Percentiles rank a stretch among this genome's conserved stretches.
Conservation (phyloP, 352 stramenopile species). For the Albugo candida region DNA sequence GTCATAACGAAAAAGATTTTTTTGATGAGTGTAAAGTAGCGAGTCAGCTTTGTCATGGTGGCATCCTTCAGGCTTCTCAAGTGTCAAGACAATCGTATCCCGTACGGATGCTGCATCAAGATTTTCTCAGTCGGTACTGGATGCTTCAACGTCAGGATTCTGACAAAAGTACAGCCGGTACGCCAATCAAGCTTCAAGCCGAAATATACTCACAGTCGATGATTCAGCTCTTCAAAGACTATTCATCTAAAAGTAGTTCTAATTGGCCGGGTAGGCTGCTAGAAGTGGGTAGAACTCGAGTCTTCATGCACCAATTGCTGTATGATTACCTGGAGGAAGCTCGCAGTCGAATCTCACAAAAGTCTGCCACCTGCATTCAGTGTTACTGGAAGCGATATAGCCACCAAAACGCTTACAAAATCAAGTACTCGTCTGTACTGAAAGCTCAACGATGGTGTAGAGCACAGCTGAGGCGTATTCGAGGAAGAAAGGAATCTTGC, state of each 20-base stretch:
- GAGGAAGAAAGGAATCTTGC: no score
- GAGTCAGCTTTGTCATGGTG: constrained; percentile 60
- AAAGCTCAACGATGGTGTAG: no score
- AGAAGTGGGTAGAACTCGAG: constrained; percentile 42
- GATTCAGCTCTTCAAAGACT: constrained; percentile 12
- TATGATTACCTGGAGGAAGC: constrained; percentile 43
- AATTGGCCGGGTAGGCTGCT: constrained; percentile 6
- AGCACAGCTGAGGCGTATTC: no score
- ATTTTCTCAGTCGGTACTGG: constrained; percentile 42
- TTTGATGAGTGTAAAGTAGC: constrained; percentile 77
- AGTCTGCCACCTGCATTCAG: constrained; percentile 21
- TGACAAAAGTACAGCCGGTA: no score
- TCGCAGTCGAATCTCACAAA: constrained; percentile 16
- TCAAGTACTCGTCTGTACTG: no score
- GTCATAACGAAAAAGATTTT: constrained; percentile 72
- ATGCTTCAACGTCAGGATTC: constrained; percentile 7
- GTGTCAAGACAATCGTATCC: constrained; percentile 73
- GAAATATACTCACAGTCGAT: constrained; percentile 9
- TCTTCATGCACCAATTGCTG: constrained; percentile 40
- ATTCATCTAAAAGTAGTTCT: constrained; percentile 11
- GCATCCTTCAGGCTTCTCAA: constrained; percentile 66
- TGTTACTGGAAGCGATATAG: constrained; percentile 14
- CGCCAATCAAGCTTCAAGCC: neutral
- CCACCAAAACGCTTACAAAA: no score
- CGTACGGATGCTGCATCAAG: constrained; percentile 44